Evolutionary conservation across 2,329 filamentous ascomycete genomes (phyloP), one percentile per base, ranked within the genome.

Genomic region (Aspergillus sclerotialis): DNA sequence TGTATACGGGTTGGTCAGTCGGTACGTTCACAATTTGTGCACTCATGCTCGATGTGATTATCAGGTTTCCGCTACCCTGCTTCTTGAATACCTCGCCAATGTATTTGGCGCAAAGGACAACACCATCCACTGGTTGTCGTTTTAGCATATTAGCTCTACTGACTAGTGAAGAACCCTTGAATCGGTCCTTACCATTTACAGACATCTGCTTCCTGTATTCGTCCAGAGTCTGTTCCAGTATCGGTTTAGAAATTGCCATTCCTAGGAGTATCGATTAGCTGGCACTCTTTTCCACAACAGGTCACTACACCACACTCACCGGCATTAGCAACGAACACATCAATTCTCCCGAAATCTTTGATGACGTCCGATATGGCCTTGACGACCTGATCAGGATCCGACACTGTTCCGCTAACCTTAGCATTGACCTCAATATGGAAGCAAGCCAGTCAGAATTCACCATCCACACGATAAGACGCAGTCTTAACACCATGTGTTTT

Each of bases 1-100:
- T 78, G 53, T 77, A 78, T 9, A 72, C 68, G 1, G 72, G 68
- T 46, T 76, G 73, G 30, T 75, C 69, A 10, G 65, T 55, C 1
- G 70, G 70, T 2, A 72, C 68, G 34, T 73, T 74, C 44, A 72
- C 70, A 27, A 73, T 65, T 37, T 67, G 63, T 1, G 49, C 69
- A 33, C 64, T 69, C 61, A 74, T 73, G 35, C 63, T 67, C 0
- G 65, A 66, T 2, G 69, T 72, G 44, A 75, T 70, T 46, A 76
- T 72, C 21, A 76, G 40, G 26, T 56, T 57, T 13, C 54, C 54
- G 26, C 56, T 48, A 28, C 64, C 62, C 32, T 70, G 68, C 12
- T 42, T 43, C 18, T 60, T 49, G 51, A 70, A 70, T 5, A 68
- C 48, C 25, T 64, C 61, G 10, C 67, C 67, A 7, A 48, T 63